Base-by-base conservation (phyloP, 2,329 filamentous ascomycete species). In the Periconia sp. region DNA sequence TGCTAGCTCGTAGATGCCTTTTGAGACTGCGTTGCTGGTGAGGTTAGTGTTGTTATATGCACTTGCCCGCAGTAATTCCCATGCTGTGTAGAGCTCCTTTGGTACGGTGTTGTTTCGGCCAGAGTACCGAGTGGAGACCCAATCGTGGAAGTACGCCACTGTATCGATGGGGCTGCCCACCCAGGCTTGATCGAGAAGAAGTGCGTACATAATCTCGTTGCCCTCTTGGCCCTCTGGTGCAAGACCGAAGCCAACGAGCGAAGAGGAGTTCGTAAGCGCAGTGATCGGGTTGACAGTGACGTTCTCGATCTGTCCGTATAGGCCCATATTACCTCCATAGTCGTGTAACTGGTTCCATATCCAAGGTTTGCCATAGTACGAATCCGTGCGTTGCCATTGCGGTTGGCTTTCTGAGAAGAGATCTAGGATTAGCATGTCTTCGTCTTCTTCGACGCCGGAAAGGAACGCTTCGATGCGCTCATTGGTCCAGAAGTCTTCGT, bases 311-410 rank as follows among this genome's bases (percentile, higher is more conserved):
- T 79, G 77, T 1, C 77, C 78, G 45, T 79, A 79, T 1, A 80
- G 48, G 0, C 75, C 77, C 65, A 73, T 69, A 50, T 74, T 78
- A 12, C 73, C 75, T 5, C 78, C 78, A 44, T 75, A 80, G 45
- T 72, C 69, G 49, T 80, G 78, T 5, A 81, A 58, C 50, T 79
- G 65, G 50, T 77, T 79, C 78, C 78, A 80, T 24, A 80, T 73
- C 77, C 78, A 81, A 0, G 75, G 73, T 50, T 79, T 79, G 13
- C 77, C 77, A 44, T 72, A 75, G 54, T 78, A 81, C 0, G 71
- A 74, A 12, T 75, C 68, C 0, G 76, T 78, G 7, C 74, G 66
- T 49, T 74, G 73, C 78, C 78, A 81, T 43, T 79, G 73, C 0
- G 78, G 78, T 7, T 68, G 54, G 5, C 69, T 70, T 45, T 81